Evolutionary conservation across 345 rosid species (phyloP).

Genomic region (Erysimum cheiranthoides): DNA sequence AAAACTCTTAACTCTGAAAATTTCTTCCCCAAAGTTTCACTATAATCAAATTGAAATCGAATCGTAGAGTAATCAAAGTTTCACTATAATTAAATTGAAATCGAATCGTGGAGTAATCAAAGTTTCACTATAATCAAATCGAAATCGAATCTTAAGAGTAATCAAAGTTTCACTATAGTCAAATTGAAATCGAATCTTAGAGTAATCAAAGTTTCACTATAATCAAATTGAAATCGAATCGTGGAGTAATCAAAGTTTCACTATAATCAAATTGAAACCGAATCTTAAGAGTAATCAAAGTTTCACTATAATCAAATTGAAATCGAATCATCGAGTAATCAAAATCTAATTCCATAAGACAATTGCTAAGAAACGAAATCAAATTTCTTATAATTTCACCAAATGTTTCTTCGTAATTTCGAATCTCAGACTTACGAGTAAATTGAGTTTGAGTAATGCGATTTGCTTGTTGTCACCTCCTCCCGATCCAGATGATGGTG

Average conservation of each 20-base stretch:
- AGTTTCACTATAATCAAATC: neutral
- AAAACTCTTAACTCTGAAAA: neutral
- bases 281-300: neutral
- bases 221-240: neutral
- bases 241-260: too few relatives aligned
- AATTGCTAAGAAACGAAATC: neutral
- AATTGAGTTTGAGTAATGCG: constrained; percentile 59
- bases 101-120: too few relatives aligned
- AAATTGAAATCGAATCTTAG: neutral
- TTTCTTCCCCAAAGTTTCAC: neutral
- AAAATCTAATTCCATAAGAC: neutral
- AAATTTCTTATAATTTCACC: neutral
- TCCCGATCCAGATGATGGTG: constrained; percentile 32
- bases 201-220: neutral
- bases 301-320: neutral
- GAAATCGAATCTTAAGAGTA: neutral
- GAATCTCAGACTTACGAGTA: constrained; percentile 54
- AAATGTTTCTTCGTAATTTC: neutral
- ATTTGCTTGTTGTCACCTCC: constrained; percentile 29
- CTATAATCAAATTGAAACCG: neutral
- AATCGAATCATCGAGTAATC: neutral
- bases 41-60: neutral
- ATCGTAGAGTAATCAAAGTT: too few relatives aligned
- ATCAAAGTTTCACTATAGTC: neutral
- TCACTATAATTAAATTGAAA: neutral